phyloP scores from a whole-genome alignment of 2,329 filamentous ascomycete genomes.

The Ceratocystiopsis minuta region DNA sequence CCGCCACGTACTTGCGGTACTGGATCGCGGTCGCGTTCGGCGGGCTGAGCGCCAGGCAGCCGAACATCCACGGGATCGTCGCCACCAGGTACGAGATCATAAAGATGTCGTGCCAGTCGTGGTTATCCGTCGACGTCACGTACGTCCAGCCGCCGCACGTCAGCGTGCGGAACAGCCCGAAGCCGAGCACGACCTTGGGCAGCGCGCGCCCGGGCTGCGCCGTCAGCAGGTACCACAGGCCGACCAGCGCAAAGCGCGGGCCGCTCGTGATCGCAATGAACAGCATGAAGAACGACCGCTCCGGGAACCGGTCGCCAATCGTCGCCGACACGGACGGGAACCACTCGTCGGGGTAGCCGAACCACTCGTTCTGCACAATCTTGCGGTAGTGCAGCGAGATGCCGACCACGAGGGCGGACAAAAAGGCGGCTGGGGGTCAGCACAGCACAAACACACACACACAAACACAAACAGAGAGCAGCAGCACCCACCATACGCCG shows the following conservation, averaged over 20 bases:
- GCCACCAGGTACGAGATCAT: constrained; percentile 97
- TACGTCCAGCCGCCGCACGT: constrained; percentile 98
- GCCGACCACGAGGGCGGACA: constrained; percentile 72
- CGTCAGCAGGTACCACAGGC: constrained; percentile 81
- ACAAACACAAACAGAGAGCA: not conserved
- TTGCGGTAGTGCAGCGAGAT: constrained; percentile 78
- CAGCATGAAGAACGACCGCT: constrained; percentile 90
- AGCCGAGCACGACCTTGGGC: constrained; percentile 62
- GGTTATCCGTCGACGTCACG: constrained; percentile 92
- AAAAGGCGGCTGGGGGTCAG: constrained; percentile 49
- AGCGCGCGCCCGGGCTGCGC: constrained; percentile 55
- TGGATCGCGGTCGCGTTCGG: constrained; percentile 66
- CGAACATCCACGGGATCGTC: constrained; percentile 86
- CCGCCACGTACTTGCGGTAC: constrained; percentile 72
- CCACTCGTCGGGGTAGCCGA: constrained; percentile 88
- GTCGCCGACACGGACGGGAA: constrained; percentile 92
- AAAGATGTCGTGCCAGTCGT: constrained; percentile 97
- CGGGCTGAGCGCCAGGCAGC: constrained; percentile 76
- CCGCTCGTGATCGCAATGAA: constrained; percentile 95
- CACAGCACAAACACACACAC: not conserved
- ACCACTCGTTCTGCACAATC: constrained; percentile 94
- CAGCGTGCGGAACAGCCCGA: constrained; percentile 73
- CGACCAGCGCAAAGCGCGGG: constrained; percentile 78
- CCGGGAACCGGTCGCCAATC: constrained; percentile 92
- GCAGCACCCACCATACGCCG: constrained; percentile 52